Evolutionary conservation across 176 grass and related monocot species (phyloP), one percentile per base, ranked within the genome.

Genomic region (Oryza nivara): DNA sequence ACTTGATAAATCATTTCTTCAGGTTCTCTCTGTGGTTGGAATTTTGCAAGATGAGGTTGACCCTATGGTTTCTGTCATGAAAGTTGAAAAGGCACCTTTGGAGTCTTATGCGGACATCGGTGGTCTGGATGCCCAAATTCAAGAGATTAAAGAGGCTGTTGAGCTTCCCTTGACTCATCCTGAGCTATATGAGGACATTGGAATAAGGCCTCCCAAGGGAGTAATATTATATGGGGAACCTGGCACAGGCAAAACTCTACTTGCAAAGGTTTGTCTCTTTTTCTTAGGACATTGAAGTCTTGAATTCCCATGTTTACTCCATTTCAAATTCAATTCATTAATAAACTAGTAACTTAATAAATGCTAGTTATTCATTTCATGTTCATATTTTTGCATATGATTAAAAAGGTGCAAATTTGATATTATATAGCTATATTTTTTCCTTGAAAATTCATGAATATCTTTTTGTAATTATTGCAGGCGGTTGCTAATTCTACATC

Each of bases 21-120:
- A 95, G 90, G 90, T 95, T 85, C 78, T 95, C 73, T 95, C 90
- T n/a, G 92, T 92, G 38, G 92, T 95, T 25, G 92, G 92, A 72
- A 92, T 92, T 88, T 83, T 95, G 69, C 92, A 92, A 88, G 90
- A 92, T 70, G 90, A 95, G 47, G 92, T 92, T 79, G 92, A 95
- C 82, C 92, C 92, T 19, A 95, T 95, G 90, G 90, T 95, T 82
- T 95, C 92, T 65, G 90, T 95, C 34, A 95, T 95, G 92, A 95
- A 95, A 88, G 90, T 95, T 49, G 92, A 95, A 68, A 95, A 95
- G 65, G 92, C 90, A 70, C 90, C 90, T 88, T 82, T 92, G 74
- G 90, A 95, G 68, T 95, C 90, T 75, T 92, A 95, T 83, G 92
- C 90, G 77, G 90, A 95, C 79, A 92, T 95, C 68, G 92, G 92